phyloP scores from a whole-genome alignment of 768 basidiomycete genomes.

The Sarcodon aspratus region DNA sequence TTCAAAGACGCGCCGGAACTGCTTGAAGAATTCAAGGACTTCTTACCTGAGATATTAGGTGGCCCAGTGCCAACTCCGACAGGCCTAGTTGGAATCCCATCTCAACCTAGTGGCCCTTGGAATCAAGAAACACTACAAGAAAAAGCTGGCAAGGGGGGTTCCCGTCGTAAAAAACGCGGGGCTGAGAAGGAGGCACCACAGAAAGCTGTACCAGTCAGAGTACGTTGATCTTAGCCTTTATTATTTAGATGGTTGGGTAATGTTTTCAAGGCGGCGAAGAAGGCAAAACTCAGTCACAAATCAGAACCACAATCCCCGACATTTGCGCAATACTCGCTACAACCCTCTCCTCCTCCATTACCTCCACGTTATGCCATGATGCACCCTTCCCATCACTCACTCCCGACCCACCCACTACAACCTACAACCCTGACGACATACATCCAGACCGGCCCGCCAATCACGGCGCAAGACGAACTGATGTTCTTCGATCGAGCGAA shows the following conservation, averaged over 20 bases:
- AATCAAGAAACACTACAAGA: constrained; percentile 19
- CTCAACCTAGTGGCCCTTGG: constrained; percentile 28
- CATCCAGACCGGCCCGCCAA: constrained; percentile 5
- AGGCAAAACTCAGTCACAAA: constrained; percentile 49
- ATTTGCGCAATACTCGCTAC: constrained; percentile 29
- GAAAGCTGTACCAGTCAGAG: constrained; percentile 37
- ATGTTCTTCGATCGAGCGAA: constrained; percentile 93
- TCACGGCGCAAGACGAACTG: constrained; percentile 55
- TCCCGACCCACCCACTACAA: background rate
- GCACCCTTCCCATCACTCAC: constrained; percentile 12
- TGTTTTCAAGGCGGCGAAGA: constrained; percentile 40
- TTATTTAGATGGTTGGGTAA: background rate
- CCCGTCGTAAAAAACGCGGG: constrained; percentile 50
- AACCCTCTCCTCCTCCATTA: constrained; percentile 20
- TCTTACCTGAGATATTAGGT: constrained; percentile 56
- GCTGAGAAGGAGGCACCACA: constrained; percentile 53
- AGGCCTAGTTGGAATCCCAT: constrained; percentile 35
- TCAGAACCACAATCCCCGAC: constrained; percentile 41
- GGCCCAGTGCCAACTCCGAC: constrained; percentile 24
- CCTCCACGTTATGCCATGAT: constrained; percentile 13
- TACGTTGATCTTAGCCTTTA: constrained; percentile 17
- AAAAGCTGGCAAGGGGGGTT: constrained; percentile 27
- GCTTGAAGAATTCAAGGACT: constrained; percentile 71
- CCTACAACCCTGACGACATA: constrained; percentile 2
- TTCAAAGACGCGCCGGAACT: constrained; percentile 79